Conservation (phyloP, 108 stramenopile genomes). For the Epipyxis sp. region DNA sequence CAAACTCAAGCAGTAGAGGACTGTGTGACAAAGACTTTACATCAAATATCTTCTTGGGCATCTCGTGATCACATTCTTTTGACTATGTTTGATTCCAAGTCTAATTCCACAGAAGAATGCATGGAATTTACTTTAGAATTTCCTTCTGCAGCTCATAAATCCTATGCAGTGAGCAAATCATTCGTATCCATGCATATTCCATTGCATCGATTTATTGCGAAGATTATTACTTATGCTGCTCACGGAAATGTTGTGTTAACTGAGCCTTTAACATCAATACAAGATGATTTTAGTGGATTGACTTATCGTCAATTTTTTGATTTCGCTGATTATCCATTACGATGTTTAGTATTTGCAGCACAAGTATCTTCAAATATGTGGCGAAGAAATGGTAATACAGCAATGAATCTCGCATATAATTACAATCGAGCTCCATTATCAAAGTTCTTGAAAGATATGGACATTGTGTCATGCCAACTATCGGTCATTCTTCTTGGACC, state of each 20-base stretch:
- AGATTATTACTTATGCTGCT: conserved; percentile 67
- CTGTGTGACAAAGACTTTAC: neutral
- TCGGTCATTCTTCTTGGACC: neutral
- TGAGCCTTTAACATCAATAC: neutral
- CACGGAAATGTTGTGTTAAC: conserved; percentile 33
- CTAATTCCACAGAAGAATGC: too few relatives aligned
- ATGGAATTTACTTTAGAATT: neutral
- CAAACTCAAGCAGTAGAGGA: neutral
- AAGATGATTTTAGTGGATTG: neutral
- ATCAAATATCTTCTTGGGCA: neutral
- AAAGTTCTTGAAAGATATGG: conserved; percentile 77
- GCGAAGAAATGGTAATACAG: conserved; percentile 81
- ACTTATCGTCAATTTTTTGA: neutral
- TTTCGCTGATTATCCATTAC: conserved; percentile 4
- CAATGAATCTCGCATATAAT: conserved; percentile 73
- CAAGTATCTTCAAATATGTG: conserved; percentile 84
- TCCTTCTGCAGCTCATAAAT: neutral
- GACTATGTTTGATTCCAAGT: too few relatives aligned
- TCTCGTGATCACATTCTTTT: too few relatives aligned
- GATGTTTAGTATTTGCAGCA: conserved; percentile 53
- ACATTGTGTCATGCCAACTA: conserved; percentile 55
- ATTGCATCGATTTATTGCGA: conserved; percentile 78
- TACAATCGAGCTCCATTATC: conserved; percentile 89
- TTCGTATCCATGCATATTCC: conserved; percentile 78
- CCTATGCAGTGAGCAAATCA: conserved; percentile 49